phyloP scores from a whole-genome alignment of 2,329 filamentous ascomycete genomes.

The Penicillium sp. region DNA sequence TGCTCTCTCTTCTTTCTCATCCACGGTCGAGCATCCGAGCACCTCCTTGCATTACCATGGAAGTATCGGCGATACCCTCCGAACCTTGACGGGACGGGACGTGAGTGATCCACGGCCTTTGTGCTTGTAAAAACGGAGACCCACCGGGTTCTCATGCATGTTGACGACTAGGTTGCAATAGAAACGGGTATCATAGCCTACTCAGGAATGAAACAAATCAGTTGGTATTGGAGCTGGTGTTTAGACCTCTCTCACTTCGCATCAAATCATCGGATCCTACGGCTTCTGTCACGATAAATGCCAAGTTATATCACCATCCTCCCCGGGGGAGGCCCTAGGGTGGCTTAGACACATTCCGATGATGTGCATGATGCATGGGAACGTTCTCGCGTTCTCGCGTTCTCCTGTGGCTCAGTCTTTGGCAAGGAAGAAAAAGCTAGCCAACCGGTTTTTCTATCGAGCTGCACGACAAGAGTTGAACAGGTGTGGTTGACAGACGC shows the following conservation, averaged over 20 bases:
- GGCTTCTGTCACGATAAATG: not conserved
- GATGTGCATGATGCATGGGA: constrained; percentile 11
- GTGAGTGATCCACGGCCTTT: constrained; percentile 26
- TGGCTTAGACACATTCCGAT: constrained; percentile 22
- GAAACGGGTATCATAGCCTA: not conserved
- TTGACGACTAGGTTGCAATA: not conserved
- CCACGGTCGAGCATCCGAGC: constrained; percentile 5
- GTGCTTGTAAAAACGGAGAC: constrained; percentile 10
- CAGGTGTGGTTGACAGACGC: constrained; percentile 4
- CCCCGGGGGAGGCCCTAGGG: not conserved
- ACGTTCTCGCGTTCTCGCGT: constrained; percentile 15
- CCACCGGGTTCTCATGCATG: not conserved
- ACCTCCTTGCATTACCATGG: constrained; percentile 40
- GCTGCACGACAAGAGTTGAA: not conserved
- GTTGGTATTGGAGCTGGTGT: not conserved
- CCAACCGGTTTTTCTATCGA: constrained; percentile 9
- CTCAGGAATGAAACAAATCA: not conserved
- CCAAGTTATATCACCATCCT: not conserved
- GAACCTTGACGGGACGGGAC: constrained; percentile 47
- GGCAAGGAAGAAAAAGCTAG: not conserved
- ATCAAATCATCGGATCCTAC: not conserved
- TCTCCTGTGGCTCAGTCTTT: constrained; percentile 28
- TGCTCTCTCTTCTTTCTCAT: not conserved
- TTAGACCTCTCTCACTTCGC: not conserved
- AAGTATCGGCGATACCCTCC: constrained; percentile 34